phyloP scores from a whole-genome alignment of 2,329 filamentous ascomycete species.

The Dryadomyces quercus-mongolicae region DNA sequence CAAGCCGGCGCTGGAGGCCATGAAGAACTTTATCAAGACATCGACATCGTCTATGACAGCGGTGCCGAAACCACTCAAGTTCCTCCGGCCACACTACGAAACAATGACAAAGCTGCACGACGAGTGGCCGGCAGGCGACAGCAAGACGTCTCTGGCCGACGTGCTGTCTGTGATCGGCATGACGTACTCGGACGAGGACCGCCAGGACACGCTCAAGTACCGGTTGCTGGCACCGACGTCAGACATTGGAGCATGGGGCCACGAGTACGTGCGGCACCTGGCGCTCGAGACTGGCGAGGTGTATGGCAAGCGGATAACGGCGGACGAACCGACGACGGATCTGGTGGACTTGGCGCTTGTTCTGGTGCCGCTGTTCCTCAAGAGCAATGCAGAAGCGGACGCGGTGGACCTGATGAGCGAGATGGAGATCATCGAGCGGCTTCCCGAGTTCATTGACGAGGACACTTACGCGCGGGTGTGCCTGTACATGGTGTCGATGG shows the following conservation, averaged over 20 bases:
- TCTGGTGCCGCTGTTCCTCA: slow-evolving; percentile 86
- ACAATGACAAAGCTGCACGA: slow-evolving; percentile 79
- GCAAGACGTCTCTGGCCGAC: slow-evolving; percentile 86
- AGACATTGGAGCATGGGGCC: slow-evolving; percentile 94
- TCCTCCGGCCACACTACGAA: slow-evolving; percentile 92
- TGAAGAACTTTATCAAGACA: slow-evolving; percentile 98
- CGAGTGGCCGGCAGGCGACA: slow-evolving; percentile 69
- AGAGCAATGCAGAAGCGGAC: slow-evolving; percentile 96
- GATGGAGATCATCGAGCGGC: slow-evolving; percentile 89
- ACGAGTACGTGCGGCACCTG: slow-evolving; percentile 94
- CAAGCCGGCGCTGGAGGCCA: slow-evolving; percentile 83
- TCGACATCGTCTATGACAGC: slow-evolving; percentile 99
- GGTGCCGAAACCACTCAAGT: slow-evolving; percentile 96
- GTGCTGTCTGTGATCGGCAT: slow-evolving; percentile 95
- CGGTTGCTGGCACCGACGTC: slow-evolving; percentile 78
- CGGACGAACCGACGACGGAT: slow-evolving; percentile 74
- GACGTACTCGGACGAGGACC: slow-evolving; percentile 95
- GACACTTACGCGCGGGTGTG: slow-evolving; percentile 90
- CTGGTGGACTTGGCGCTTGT: slow-evolving; percentile 72
- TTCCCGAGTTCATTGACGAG: slow-evolving; percentile 81
- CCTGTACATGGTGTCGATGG: slow-evolving; percentile 98
- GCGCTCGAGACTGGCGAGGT: slow-evolving; percentile 94
- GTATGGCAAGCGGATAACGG: slow-evolving; percentile 74
- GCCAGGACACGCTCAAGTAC: slow-evolving; percentile 93
- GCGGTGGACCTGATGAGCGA: slow-evolving; percentile 96